phyloP scores from a whole-genome alignment of 176 grass and related monocot genomes.

The Phoenix roebelenii region DNA sequence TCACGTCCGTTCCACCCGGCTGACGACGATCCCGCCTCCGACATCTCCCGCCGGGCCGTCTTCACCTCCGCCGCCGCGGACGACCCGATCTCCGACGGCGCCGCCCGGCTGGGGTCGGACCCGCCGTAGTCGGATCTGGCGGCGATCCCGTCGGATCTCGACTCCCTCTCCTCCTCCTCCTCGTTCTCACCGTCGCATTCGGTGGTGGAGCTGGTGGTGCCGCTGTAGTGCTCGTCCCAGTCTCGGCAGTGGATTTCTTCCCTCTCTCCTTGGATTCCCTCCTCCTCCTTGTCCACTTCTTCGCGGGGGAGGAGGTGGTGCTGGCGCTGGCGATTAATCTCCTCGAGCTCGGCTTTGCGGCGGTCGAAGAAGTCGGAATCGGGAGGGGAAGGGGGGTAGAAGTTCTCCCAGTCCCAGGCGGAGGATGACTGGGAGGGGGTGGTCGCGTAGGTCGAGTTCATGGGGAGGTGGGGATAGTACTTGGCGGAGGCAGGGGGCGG shows the following conservation, averaged over 20 bases:
- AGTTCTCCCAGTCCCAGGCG: conserved; percentile 94
- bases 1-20: conserved; percentile 21
- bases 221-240: conserved; percentile 28
- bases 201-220: conserved; percentile 21
- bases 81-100: conserved; percentile 23
- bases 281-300: conserved; percentile 46
- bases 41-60: conserved; percentile 35
- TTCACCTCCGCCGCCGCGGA: conserved; percentile 22
- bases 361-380: conserved; percentile 91
- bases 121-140: conserved; percentile 61
- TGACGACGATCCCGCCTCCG: conserved; percentile 28
- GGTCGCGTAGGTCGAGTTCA: conserved; percentile 15
- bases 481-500: conserved; percentile 10
- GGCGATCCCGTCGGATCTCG: conserved; percentile 45
- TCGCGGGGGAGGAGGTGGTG: conserved; percentile 25
- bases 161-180: not conserved
- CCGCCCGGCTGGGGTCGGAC: not conserved
- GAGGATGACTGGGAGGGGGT: conserved; percentile 85
- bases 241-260: conserved; percentile 35
- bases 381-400: conserved; percentile 84
- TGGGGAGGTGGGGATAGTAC: conserved; percentile 1
- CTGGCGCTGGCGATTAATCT: conserved; percentile 29
- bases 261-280: conserved; percentile 38
- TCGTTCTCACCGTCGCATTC: conserved; percentile 8
- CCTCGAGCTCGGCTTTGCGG: conserved; percentile 60